Base-by-base conservation (phyloP, 2,329 filamentous ascomycete genomes). In the Pseudopithomyces chartarum region DNA sequence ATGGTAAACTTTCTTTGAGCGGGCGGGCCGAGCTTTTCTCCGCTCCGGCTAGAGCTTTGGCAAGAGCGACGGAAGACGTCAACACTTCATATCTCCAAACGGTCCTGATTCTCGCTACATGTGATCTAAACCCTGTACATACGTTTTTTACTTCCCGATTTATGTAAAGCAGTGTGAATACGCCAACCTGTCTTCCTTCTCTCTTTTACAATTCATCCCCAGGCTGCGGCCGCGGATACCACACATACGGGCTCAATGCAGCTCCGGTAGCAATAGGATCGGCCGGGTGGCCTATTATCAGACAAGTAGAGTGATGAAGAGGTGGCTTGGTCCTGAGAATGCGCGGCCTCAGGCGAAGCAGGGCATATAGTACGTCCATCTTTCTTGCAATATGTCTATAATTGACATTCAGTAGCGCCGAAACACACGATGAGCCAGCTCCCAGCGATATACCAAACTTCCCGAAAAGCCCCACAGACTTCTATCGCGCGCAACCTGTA, bases 191-290 rank as follows among this genome's bases (percentile, higher is more conserved):
- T 78, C 78, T 80, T 69, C 72, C 70, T 60, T 74, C 56, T 67
- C 64, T 38, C 55, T 59, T 52, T 64, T 72, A 64, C 70, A 74
- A 57, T 70, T 68, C 61, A 65, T 80, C 55, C 68, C 76, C 73
- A 74, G 76, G 74, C 76, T 81, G 66, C 78, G 78, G 74, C 77
- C 76, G 70, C 73, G 77, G 69, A 80, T 78, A 79, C 71, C 68
- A 55, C 68, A 75, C 72, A 69, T 65, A 56, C 63, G 56, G 54
- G 55, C 57, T 61, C 57, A 47, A 81, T 81, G 79, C 70, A 69
- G 58, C 59, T 39, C 54, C 69, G 79, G 76, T 82, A 80, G 71
- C 76, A 73, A 66, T 57, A 47, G 58, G 44, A 59, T 69, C 50
- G 75, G 78, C 78, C 77, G 79, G 76, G 78, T 69, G 78, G 79